Evolutionary conservation across 768 basidiomycete species (phyloP).

Genomic region (Russula foetens): DNA sequence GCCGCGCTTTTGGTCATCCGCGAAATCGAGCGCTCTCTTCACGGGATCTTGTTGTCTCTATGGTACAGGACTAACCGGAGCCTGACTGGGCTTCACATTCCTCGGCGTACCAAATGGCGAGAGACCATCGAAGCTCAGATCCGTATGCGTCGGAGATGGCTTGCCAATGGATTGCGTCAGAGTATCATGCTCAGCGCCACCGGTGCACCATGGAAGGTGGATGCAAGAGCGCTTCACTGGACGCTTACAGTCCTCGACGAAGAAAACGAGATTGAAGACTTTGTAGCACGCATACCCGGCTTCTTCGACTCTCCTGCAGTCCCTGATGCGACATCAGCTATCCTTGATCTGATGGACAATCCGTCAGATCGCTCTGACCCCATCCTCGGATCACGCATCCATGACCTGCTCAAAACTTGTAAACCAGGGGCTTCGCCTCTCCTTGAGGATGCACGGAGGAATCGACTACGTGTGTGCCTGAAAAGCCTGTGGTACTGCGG

Average conservation of each 20-base stretch:
- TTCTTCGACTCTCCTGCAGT: neutral
- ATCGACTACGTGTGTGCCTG: neutral
- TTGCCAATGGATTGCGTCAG: neutral
- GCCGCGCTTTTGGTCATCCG: neutral
- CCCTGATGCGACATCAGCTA: neutral
- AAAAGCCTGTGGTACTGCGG: neutral
- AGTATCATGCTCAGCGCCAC: neutral
- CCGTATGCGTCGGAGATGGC: neutral
- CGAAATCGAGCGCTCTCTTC: neutral
- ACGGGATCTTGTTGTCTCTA: neutral
- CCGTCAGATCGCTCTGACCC: neutral
- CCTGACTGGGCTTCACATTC: neutral
- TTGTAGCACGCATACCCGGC: neutral
- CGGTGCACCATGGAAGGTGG: neutral
- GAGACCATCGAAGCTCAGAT: neutral
- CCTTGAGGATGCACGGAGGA: neutral
- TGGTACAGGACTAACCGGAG: neutral
- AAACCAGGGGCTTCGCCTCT: neutral
- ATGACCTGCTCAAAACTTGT: neutral
- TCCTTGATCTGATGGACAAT: neutral
- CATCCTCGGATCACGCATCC: neutral
- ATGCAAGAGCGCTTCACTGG: neutral
- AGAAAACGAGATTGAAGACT: conserved; percentile 2
- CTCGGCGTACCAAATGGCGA: neutral
- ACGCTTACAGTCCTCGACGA: neutral